Conservation (phyloP, 2,329 filamentous ascomycete species). For the Knoxdaviesia proteae region DNA sequence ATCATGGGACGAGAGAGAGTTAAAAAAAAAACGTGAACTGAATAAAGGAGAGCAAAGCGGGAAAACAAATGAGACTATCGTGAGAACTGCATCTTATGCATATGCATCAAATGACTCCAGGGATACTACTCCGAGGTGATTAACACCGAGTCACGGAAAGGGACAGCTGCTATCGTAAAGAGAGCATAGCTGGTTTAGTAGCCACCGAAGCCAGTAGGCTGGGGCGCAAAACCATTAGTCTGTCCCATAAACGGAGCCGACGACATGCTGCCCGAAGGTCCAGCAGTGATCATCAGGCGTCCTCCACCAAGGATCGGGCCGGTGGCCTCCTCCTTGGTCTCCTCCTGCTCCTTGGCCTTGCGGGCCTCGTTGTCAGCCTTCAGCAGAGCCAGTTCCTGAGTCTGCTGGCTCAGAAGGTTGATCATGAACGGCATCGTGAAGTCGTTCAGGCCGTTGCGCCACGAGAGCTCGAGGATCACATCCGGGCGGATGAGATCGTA, state of each 20-base stretch:
- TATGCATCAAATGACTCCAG: too few species aligned
- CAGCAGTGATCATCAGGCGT: constrained; percentile 89
- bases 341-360: constrained; percentile 50
- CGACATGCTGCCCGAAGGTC: constrained; percentile 35
- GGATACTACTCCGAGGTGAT: background rate
- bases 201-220: constrained; percentile 60
- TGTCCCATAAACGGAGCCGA: constrained; percentile 47
- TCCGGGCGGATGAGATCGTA: constrained; percentile 92
- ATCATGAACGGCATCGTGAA: constrained; percentile 99
- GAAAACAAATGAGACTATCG: too few species aligned
- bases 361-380: constrained; percentile 95
- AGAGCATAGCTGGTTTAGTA: constrained; percentile 14
- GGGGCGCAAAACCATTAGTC: constrained; percentile 73
- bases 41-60: background rate
- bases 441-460: constrained; percentile 83
- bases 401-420: constrained; percentile 87
- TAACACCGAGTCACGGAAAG: background rate
- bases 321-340: constrained; percentile 76
- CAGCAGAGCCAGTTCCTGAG: constrained; percentile 59
- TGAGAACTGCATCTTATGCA: too few species aligned
- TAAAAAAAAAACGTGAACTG: background rate
- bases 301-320: constrained; percentile 79
- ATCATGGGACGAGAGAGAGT: too few species aligned
- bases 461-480: constrained; percentile 85
- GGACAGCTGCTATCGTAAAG: background rate